Conservation (phyloP, 176 grass and related monocot species). For the Oryza glumipatula region DNA sequence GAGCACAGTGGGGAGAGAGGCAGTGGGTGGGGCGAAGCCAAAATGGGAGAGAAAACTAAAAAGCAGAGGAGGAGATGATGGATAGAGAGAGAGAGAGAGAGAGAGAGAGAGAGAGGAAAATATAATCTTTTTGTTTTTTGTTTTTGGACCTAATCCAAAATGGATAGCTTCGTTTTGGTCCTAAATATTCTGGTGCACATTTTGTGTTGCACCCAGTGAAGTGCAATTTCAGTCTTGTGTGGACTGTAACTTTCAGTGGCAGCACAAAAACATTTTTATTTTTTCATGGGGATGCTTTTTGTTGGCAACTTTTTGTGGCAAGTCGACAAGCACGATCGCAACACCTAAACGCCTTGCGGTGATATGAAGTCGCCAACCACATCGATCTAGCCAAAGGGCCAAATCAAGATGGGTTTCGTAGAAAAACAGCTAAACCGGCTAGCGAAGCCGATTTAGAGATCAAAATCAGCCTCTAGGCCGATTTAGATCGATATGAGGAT, state of each 20-base stretch:
- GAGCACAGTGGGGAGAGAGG: conserved; percentile 4
- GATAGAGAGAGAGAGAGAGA: background rate
- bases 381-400: too few relatives aligned
- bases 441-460: too few relatives aligned
- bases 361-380: too few relatives aligned
- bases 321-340: too few relatives aligned
- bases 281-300: background rate
- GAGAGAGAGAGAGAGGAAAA: background rate
- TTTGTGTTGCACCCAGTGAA: conserved; percentile 16
- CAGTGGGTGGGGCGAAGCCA: conserved; percentile 40
- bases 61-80: conserved; percentile 11
- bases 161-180: conserved; percentile 33
- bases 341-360: too few relatives aligned
- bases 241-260: background rate
- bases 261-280: background rate
- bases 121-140: background rate
- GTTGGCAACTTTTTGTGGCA: too few relatives aligned
- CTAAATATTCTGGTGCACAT: conserved; percentile 45
- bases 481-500: too few relatives aligned
- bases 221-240: background rate
- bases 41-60: conserved; percentile 45
- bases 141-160: conserved; percentile 57
- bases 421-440: too few relatives aligned
- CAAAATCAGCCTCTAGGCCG: too few relatives aligned
- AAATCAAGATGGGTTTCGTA: too few relatives aligned